Percentiles rank a stretch among this genome's conserved stretches.
Conservation (phyloP, 1,284 basidiomycete genomes). For the Ceratobasidium sp. region DNA sequence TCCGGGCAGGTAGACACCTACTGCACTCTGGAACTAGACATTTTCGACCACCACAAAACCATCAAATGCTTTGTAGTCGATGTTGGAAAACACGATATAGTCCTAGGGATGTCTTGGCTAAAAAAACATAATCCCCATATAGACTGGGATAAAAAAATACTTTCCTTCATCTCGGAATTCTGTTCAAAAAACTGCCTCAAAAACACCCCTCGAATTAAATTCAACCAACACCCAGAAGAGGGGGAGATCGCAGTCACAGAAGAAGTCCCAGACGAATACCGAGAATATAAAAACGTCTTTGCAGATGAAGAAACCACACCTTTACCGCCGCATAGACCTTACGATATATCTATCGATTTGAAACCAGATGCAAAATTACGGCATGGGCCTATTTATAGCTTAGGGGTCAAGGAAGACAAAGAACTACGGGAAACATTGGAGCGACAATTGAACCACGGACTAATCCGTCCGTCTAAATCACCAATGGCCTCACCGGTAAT, state of each 20-base stretch:
- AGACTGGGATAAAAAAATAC: constrained; percentile 25
- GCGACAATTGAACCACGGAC: constrained; percentile 16
- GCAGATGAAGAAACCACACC: constrained; percentile 29
- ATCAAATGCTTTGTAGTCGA: not conserved
- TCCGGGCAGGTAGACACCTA: not conserved
- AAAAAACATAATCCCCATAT: constrained; percentile 41
- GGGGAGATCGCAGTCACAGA: not conserved
- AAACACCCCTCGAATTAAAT: not conserved
- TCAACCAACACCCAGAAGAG: no score
- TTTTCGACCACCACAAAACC: not conserved
- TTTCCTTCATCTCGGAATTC: not conserved
- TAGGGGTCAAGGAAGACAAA: constrained; percentile 17
- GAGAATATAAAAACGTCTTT: constrained; percentile 42
- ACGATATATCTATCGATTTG: constrained; percentile 44
- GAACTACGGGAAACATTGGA: constrained; percentile 13
- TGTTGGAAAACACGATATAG: constrained; percentile 15
- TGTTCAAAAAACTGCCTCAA: not conserved
- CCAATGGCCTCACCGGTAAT: constrained; percentile 57
- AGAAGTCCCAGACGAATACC: constrained; percentile 36
- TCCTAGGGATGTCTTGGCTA: constrained; percentile 46
- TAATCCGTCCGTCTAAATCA: constrained; percentile 53
- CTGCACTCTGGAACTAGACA: not conserved
- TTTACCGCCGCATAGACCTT: constrained; percentile 42
- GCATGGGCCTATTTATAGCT: not conserved
- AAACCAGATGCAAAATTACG: not conserved